These are phyloP conservation scores for Hypoxylon cercidicola DNA, from an alignment of 495 filamentous ascomycete species.

Conservation along the genomic window DNA sequence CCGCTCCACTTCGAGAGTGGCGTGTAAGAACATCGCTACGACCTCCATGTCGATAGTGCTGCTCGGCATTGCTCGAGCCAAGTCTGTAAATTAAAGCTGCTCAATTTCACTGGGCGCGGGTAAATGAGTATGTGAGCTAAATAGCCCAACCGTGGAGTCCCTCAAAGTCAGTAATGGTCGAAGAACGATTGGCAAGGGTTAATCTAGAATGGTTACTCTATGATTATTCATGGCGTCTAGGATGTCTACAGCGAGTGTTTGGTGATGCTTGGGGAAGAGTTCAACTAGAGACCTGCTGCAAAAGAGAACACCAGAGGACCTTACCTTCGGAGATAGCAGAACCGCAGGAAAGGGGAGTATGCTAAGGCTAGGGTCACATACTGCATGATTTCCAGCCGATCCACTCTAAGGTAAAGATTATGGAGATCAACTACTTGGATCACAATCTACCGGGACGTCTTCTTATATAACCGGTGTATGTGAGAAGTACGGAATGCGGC, in stretches of 20 bases:
- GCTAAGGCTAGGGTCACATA: slow-evolving; percentile 5
- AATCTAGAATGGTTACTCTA: not conserved
- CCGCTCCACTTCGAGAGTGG: slow-evolving; percentile 26
- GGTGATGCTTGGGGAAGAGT: not conserved
- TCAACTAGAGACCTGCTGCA: not conserved
- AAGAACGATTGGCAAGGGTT: slow-evolving; percentile 6
- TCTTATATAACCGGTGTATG: slow-evolving; percentile 31
- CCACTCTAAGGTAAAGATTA: slow-evolving; percentile 11
- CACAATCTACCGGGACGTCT: slow-evolving; percentile 21
- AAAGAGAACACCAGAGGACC: not conserved
- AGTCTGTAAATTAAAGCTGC: slow-evolving; percentile 28
- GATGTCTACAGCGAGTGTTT: no score
- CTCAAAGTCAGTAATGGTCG: not conserved
- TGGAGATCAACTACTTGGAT: slow-evolving; percentile 7
- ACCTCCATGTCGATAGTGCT: slow-evolving; percentile 14
- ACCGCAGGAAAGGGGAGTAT: not conserved
- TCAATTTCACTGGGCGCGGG: slow-evolving; percentile 28
- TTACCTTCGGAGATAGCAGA: slow-evolving; percentile 2
- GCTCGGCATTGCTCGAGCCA: slow-evolving; percentile 36
- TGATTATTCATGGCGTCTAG: no score
- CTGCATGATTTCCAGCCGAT: slow-evolving; percentile 3
- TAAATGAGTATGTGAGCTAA: slow-evolving; percentile 34
- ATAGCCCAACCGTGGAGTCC: slow-evolving; percentile 9
- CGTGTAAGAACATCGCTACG: slow-evolving; percentile 3
- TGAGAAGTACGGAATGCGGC: not conserved